Evolutionary conservation across 192 early-diverging fungal species (phyloP), one percentile per base, ranked within the genome.

Genomic region (Lobosporangium transversale): DNA sequence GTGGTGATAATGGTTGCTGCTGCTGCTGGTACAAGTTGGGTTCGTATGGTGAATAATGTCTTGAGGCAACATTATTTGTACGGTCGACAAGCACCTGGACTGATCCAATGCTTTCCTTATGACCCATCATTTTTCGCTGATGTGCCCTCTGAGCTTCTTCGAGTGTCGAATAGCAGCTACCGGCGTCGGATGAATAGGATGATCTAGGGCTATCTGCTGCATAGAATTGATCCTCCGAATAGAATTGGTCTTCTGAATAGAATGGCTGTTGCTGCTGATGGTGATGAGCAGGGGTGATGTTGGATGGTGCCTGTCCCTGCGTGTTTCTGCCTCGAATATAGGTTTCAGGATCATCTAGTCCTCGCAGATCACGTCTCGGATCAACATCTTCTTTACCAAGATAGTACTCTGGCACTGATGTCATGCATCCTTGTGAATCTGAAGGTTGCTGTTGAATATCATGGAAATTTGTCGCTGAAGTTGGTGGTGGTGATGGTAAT

Each of bases 131-230:
- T 42, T 56, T 67, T 42, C 59, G 36, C 14, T 76, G 58, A 35
- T 76, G 73, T 10, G 65, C 73, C 30, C 58, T 53, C 30, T 62
- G 73, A 44, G 63, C 65, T 53, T 76, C 64, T 15, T 76, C 73
- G 23, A 58, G 36, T 10, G 73, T 67, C 64, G 62, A 17, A 32
- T 76, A 67, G n/a, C 17, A 47, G 27, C 59, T 67, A 4, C 14
- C 58, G 44, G 31, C 47, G 23, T 62, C 65, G 5, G 57, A 62
- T 0, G 73, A 76, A 36, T 37, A 27, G 1, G 73, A 76, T 6
- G 73, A 67, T 2, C 73, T 33, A 24, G 56, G 67, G 20, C 49
- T 62, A 11, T 26, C 26, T 33, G 0, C 18, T 4, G 2, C 33
- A 24, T 57, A 20, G 17, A 47, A 32, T 27, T 3, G 30, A n/a